A percentile compares a stretch with the other conserved stretches of the same genome.
Evolutionary conservation across 192 early-diverging fungal genomes (phyloP).

Genomic region (Thoreauomyces humboldtii): DNA sequence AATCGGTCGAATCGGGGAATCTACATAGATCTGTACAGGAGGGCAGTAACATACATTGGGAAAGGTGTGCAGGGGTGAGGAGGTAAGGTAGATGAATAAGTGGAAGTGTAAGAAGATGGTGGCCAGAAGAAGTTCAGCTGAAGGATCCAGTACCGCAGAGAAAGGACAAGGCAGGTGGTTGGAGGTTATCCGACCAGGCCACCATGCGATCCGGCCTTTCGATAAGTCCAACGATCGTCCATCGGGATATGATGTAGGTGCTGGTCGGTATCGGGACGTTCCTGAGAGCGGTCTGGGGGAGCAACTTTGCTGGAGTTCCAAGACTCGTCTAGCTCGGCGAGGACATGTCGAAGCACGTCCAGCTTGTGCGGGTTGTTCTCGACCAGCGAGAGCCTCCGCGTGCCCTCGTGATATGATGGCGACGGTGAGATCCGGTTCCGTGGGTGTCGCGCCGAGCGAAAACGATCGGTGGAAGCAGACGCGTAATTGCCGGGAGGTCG

Average conservation of each 20-base stretch:
- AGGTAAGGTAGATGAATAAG: not conserved
- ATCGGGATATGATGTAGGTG: not conserved
- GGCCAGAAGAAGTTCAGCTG: not conserved
- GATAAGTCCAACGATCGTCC: not conserved
- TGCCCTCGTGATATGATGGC: not conserved
- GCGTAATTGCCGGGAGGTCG: not conserved
- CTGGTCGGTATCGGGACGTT: not conserved
- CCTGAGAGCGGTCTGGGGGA: not conserved
- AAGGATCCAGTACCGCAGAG: not conserved
- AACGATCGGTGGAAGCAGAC: not conserved
- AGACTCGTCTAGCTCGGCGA: constrained; percentile 22
- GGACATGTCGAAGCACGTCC: constrained; percentile 16
- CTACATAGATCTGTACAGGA: too few species aligned
- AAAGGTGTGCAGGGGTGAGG: not conserved
- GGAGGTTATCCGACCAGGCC: not conserved
- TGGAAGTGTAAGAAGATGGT: not conserved
- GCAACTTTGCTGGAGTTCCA: constrained; percentile 13
- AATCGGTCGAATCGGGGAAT: too few species aligned
- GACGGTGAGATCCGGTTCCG: not conserved
- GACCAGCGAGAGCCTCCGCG: not conserved
- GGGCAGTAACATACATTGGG: too few species aligned
- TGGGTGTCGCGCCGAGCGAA: not conserved
- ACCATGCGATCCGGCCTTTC: not conserved
- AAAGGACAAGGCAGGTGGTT: not conserved
- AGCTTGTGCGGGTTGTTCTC: constrained; percentile 6